Percentiles rank a stretch among this genome's conserved stretches.
Evolutionary conservation across 345 rosid genomes (phyloP).

Genomic region (Luvunga scandens): DNA sequence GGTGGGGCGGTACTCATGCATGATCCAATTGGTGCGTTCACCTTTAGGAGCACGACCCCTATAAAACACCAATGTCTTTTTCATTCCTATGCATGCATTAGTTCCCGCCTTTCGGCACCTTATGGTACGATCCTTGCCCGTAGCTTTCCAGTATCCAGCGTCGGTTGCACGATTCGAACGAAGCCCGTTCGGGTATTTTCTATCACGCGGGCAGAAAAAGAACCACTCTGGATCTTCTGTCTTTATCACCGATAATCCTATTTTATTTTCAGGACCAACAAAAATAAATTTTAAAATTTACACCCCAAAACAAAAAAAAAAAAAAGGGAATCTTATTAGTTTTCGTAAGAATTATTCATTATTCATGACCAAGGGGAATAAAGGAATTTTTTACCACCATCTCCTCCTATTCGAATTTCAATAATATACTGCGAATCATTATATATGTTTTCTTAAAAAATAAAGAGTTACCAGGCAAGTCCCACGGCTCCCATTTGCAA

Average conservation of each 20-base stretch:
- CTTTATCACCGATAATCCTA: constrained; percentile 78
- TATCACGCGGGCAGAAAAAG: constrained; percentile 89
- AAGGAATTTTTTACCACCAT: background rate
- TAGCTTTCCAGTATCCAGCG: constrained; percentile 95
- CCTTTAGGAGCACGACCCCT: constrained; percentile 96
- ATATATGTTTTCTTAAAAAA: too few relatives aligned
- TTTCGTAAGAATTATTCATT: constrained; percentile 6
- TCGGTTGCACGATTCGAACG: constrained; percentile 97
- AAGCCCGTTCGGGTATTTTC: constrained; percentile 89
- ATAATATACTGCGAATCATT: too few relatives aligned
- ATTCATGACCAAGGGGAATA: constrained; percentile 7
- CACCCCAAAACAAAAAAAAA: background rate
- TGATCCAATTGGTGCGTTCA: constrained; percentile 80
- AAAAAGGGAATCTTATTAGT: constrained; percentile 6
- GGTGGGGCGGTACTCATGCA: constrained; percentile 93
- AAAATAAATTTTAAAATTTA: too few relatives aligned
- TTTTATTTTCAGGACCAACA: background rate
- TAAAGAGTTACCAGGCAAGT: constrained; percentile 60
- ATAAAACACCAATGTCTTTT: constrained; percentile 87
- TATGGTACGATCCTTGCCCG: constrained; percentile 88
- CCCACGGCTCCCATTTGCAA: constrained; percentile 98
- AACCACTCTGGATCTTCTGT: constrained; percentile 94
- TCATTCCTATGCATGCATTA: constrained; percentile 63
- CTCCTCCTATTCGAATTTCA: background rate
- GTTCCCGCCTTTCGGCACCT: constrained; percentile 48